Evolutionary conservation across 192 early-diverging fungal species (phyloP).

Genomic region (Entomortierella lignicola): DNA sequence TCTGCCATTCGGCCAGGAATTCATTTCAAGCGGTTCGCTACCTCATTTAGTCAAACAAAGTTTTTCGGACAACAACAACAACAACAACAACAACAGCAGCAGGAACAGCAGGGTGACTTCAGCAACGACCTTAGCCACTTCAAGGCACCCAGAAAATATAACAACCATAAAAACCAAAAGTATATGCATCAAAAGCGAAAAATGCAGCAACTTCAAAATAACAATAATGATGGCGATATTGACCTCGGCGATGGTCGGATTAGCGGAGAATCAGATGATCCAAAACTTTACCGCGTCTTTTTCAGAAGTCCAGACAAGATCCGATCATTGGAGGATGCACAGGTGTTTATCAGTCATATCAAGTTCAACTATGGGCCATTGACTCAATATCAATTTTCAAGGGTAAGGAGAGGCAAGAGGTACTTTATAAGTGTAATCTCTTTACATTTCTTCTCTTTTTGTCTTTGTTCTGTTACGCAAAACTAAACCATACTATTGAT

Average conservation of each 20-base stretch:
- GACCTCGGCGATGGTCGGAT: not conserved
- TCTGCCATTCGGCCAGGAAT: not conserved
- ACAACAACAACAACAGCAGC: not conserved
- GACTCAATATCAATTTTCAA: constrained; percentile 44
- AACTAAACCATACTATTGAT: not conserved
- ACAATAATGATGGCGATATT: not conserved
- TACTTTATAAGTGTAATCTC: not conserved
- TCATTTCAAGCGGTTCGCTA: not conserved
- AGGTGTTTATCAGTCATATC: constrained; percentile 50
- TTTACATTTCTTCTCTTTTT: not conserved
- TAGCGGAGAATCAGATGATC: constrained; percentile 7
- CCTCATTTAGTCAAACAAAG: not conserved
- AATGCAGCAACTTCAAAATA: not conserved
- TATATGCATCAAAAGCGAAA: too few relatives aligned
- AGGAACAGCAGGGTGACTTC: not conserved
- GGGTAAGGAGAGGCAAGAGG: constrained; percentile 11
- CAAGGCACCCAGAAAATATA: too few relatives aligned
- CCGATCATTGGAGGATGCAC: constrained; percentile 39
- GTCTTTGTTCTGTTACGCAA: not conserved
- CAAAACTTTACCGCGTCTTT: constrained; percentile 32
- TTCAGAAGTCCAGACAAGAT: constrained; percentile 53
- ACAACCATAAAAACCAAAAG: too few relatives aligned
- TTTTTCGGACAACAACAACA: not conserved
- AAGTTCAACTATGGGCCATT: constrained; percentile 39
- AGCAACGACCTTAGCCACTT: too few relatives aligned